Evolutionary conservation across 768 basidiomycete species (phyloP).

Genomic region (Cyclocybe aegerita): DNA sequence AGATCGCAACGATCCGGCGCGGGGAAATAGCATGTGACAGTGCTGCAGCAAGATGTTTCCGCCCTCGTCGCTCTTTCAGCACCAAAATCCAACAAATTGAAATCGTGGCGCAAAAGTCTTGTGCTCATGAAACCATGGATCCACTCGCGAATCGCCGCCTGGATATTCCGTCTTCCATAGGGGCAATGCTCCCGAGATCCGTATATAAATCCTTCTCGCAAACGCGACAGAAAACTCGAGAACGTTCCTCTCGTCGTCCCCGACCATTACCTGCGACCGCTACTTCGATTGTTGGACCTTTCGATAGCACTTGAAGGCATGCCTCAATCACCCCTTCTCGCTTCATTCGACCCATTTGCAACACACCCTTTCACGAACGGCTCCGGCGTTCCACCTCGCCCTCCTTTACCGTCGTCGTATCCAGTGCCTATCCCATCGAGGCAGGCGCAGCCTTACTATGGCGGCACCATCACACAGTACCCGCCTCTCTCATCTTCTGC

Average conservation of each 20-base stretch:
- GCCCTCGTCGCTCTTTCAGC: too few species aligned
- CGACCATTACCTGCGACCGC: neutral
- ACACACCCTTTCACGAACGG: slow-evolving; percentile 58
- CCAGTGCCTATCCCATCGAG: slow-evolving; percentile 38
- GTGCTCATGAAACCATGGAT: too few species aligned
- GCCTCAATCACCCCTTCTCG: slow-evolving; percentile 32
- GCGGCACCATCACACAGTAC: slow-evolving; percentile 8
- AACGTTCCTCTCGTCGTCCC: too few species aligned
- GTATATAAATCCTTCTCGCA: too few species aligned
- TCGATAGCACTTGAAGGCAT: slow-evolving; percentile 16
- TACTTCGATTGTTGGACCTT: neutral
- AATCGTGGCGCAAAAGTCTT: neutral
- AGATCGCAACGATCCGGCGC: slow-evolving; percentile 4
- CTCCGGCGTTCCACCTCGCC: slow-evolving; percentile 37
- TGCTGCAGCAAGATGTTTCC: neutral
- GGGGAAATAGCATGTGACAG: slow-evolving; percentile 18
- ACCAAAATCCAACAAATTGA: too few species aligned
- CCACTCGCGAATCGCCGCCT: too few species aligned
- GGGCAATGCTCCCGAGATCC: too few species aligned
- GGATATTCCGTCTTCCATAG: too few species aligned
- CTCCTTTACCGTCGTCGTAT: slow-evolving; percentile 49
- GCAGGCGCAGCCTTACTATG: slow-evolving; percentile 19
- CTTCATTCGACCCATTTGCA: slow-evolving; percentile 58
- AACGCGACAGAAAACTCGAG: too few species aligned
- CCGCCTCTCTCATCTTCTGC: slow-evolving; percentile 18